Percentiles rank a stretch among this genome's conserved stretches.
Evolutionary conservation across 1,139 yeast species (phyloP).

Genomic region (Suhomyces coccinellae): DNA sequence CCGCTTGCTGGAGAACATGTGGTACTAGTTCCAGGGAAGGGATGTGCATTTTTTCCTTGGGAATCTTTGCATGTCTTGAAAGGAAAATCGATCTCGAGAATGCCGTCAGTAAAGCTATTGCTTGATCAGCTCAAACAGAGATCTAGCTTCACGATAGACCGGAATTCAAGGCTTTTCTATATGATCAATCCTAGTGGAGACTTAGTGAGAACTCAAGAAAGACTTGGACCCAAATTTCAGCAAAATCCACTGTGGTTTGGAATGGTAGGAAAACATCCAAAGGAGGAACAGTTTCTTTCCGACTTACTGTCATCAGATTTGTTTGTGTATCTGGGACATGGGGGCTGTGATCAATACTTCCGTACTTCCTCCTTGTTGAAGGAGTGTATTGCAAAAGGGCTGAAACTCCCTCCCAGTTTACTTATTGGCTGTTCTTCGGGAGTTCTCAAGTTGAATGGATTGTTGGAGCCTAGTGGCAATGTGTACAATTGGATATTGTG

Average conservation of each 20-base stretch:
- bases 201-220: slow-evolving; percentile 62
- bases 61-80: slow-evolving; percentile 68
- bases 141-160: slow-evolving; percentile 10
- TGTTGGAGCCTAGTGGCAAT: slow-evolving; percentile 74
- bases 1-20: slow-evolving; percentile 45
- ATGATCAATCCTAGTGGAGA: slow-evolving; percentile 85
- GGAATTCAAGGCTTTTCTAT: slow-evolving; percentile 45
- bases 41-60: slow-evolving; percentile 80
- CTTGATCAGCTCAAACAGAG: slow-evolving; percentile 36
- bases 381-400: slow-evolving; percentile 19
- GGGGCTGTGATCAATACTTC: slow-evolving; percentile 88
- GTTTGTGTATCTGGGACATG: slow-evolving; percentile 90
- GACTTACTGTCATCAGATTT: slow-evolving; percentile 44
- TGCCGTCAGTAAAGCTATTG: slow-evolving; percentile 66
- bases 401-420: slow-evolving; percentile 63
- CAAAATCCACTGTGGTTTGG: slow-evolving; percentile 53
- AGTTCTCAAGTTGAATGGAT: slow-evolving; percentile 55
- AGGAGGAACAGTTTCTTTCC: slow-evolving; percentile 43
- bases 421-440: slow-evolving; percentile 95
- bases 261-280: slow-evolving; percentile 53
- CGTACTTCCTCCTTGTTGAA: slow-evolving; percentile 35
- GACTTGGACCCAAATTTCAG: slow-evolving; percentile 51
- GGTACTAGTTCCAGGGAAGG: slow-evolving; percentile 65
- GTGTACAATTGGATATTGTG: slow-evolving; percentile 73
- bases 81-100: slow-evolving; percentile 61